Evolutionary conservation across 2,329 filamentous ascomycete species (phyloP), one percentile per base, ranked within the genome.

Genomic region (Apiospora pterosperma): DNA sequence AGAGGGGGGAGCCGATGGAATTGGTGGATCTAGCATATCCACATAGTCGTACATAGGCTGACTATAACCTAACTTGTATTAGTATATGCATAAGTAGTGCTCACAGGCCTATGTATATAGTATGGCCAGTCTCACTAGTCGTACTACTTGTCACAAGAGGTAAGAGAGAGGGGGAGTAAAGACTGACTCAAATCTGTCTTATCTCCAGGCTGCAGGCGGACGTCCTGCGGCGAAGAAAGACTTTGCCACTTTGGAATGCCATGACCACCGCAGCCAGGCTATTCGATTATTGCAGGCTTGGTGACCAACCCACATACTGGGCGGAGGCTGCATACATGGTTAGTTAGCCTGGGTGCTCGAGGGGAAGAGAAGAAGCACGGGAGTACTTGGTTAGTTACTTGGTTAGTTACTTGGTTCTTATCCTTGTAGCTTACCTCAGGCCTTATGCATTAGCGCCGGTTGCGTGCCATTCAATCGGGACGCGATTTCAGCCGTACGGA

Each of bases 381-480:
- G 23, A 31, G 25, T 4, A 16, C n/a, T n/a, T n/a, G n/a, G n/a
- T n/a, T n/a, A n/a, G n/a, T n/a, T n/a, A n/a, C n/a, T n/a, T n/a
- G n/a, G n/a, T n/a, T n/a, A n/a, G n/a, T n/a, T n/a, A n/a, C n/a
- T n/a, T n/a, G n/a, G n/a, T n/a, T n/a, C n/a, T n/a, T 55, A 55
- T 34, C 48, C 48, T 28, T 16, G 28, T 31, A 55, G 48, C 48
- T 55, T 55, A 34, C 48, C 25, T 55, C 48, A 55, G 48, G 25
- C 34, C 48, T 34, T 55, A 55, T 55, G 48, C 48, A 55, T 55
- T 55, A 55, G 48, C 28, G 48, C 48, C 48, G 48, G 48, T 34
- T 55, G 48, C 48, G 48, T 55, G 48, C 48, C 48, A 55, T 55
- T 55, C 48, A 55, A 55, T 55, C 48, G 48, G 48, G 48, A 55